Base-by-base conservation (phyloP, 345 rosid genomes). In the Trapa incisa region DNA sequence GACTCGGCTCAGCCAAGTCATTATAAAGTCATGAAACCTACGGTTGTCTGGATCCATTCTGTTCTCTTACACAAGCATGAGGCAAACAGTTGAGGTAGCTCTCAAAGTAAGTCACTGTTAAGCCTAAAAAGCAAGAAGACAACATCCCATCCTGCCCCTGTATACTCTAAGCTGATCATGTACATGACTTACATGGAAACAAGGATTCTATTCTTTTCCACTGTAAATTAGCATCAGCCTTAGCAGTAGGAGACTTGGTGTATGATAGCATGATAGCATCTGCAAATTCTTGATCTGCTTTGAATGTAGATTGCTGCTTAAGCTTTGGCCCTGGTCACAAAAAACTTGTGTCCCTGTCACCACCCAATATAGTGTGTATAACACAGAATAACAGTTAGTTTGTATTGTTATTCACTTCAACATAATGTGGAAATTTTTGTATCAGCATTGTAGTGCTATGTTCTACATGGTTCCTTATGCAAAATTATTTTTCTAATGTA, bases 1-100 rank as follows among this genome's bases (percentile, higher is more conserved):
- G 48, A 75, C 78, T 75, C 88, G 0, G 82, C 83, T 73, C 85
- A 79, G 67, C 67, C 71, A 65, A 77, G 83, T 73, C 71, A 64
- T 33, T 50, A 65, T 10, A 48, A 71, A 43, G 36, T 65, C 15
- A 76, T 85, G 77, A 79, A 81, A 77, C 77, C 57, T 16, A 68
- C 38, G 15, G 47, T 65, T 63, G 50, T 39, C 38, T 70, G 47
- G 61, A 39, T 58, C 36, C 42, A 57, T 8, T 42, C 58, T 47
- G 16, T 2, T 32, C 32, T 58, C 71, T 57, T 22, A 37, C 61
- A 38, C n/a, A 35, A 5, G 53, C 12, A 3, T 4, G 36, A 37
- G 48, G 54, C 37, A 13, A 22, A 8, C 60, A 54, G 60, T n/a
- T 16, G 60, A 1, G 2, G n/a, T 2, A n/a, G 60, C 60, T 54